These are phyloP conservation scores for Colletotrichum higginsianum DNA, from an alignment of 2,329 filamentous ascomycete species.

Conservation along the genomic window DNA sequence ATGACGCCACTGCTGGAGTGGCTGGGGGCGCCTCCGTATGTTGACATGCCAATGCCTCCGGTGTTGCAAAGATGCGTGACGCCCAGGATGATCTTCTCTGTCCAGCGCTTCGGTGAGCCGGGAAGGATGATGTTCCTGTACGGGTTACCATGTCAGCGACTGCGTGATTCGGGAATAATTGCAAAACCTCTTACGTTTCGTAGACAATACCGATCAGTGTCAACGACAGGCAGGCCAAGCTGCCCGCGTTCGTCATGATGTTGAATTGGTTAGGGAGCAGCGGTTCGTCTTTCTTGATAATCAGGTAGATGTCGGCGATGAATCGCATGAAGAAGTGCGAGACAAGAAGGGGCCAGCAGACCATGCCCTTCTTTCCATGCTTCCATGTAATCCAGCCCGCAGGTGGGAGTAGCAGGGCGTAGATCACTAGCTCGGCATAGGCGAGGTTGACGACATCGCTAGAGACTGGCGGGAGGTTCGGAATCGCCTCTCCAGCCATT, in stretches of 20 bases:
- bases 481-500: constrained; percentile 16
- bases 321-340: constrained; percentile 46
- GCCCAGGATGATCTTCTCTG: constrained; percentile 46
- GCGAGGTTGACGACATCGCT: constrained; percentile 38
- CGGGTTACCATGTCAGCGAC: not conserved
- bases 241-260: constrained; percentile 49
- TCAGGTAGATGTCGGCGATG: constrained; percentile 46
- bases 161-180: not conserved
- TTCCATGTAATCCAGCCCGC: constrained; percentile 47
- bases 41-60: constrained; percentile 42
- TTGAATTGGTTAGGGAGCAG: constrained; percentile 44
- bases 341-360: constrained; percentile 50
- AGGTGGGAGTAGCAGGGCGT: constrained; percentile 43
- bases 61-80: constrained; percentile 46
- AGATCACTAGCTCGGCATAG: constrained; percentile 46
- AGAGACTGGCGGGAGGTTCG: constrained; percentile 30
- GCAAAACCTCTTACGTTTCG: constrained; percentile 45
- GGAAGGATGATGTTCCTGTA: constrained; percentile 45
- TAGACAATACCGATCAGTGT: constrained; percentile 48
- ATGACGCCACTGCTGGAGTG: constrained; percentile 37
- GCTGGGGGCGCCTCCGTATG: constrained; percentile 44
- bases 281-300: constrained; percentile 44
- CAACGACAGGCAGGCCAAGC: constrained; percentile 47
- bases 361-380: constrained; percentile 50
- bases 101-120: constrained; percentile 37